phyloP scores from a whole-genome alignment of 2,329 filamentous ascomycete species.

The Botrytis pseudocinerea region DNA sequence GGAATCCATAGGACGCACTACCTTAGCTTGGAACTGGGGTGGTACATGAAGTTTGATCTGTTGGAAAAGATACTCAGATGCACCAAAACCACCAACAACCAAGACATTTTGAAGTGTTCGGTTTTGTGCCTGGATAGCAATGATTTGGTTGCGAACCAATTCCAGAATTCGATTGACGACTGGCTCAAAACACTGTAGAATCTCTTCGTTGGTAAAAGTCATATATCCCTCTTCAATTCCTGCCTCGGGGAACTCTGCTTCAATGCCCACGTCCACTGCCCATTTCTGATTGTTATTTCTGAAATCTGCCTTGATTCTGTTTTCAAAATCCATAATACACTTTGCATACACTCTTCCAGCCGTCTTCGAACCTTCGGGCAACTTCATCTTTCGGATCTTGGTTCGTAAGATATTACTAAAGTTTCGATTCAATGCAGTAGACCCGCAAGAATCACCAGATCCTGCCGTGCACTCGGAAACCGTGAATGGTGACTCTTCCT shows the following conservation, averaged over 20 bases:
- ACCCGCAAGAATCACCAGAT: constrained; percentile 95
- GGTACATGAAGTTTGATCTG: constrained; percentile 99
- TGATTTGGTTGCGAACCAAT: constrained; percentile 96
- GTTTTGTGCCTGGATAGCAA: constrained; percentile 97
- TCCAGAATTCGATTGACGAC: constrained; percentile 97
- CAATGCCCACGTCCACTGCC: constrained; percentile 98
- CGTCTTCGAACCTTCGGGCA: constrained; percentile 93
- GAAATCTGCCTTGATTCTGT: constrained; percentile 99
- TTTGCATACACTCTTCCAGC: constrained; percentile 98
- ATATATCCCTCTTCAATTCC: constrained; percentile 99
- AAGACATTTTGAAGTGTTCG: constrained; percentile 91
- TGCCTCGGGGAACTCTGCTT: constrained; percentile 95
- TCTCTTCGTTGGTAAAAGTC: constrained; percentile 99
- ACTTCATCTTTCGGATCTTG: constrained; percentile 99
- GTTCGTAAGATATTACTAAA: constrained; percentile 97
- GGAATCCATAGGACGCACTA: constrained; percentile 97
- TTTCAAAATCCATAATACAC: constrained; percentile 99
- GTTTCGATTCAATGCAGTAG: constrained; percentile 96
- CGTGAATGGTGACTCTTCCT: constrained; percentile 95
- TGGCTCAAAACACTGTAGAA: constrained; percentile 97
- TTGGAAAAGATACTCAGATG: constrained; percentile 98
- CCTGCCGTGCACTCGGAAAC: constrained; percentile 97
- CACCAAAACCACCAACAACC: constrained; percentile 96
- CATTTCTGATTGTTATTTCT: constrained; percentile 98
- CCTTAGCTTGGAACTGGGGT: constrained; percentile 97